Evolutionary conservation across 2,329 filamentous ascomycete species (phyloP), one percentile per base, ranked within the genome.

Genomic region (Stagonosporopsis vannaccii): DNA sequence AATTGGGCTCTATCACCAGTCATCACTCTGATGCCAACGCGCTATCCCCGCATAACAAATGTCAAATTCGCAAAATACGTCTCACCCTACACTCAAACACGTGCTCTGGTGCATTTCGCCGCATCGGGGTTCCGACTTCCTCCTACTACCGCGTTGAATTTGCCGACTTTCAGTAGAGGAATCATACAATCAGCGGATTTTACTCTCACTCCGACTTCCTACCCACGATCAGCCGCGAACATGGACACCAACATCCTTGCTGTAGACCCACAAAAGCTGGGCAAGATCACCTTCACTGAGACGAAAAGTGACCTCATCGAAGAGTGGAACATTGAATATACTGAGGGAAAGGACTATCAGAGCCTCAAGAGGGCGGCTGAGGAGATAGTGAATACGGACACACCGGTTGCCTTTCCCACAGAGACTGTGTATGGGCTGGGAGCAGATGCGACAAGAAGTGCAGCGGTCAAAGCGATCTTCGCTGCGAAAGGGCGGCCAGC

Each of bases 351-450:
- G 2, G 83, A 85, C 63, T 78, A 79, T 3, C 75, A 79, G 32
- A 77, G 81, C 53, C 81, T 96, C 33, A 77, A 80, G 55, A 79
- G 86, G 51, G 91, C 91, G 1, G 91, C 90, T 2, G 72, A 82
- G 12, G 82, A 87, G 61, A 80, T 97, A 32, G 84, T 81, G 47
- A 81, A 81, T 17, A 87, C 84, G 47, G 84, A 91, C 71, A 84
- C 84, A 3, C 95, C 95, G 4, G 92, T 99, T 43, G 95, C 91
- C 1, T 99, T 99, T 73, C 95, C 95, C 0, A 99, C 95, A 0
- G 95, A 99, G 78, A 99, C 95, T 0, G 95, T 99, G 0, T 99
- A 99, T 74, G 95, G 95, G 0, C 84, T 99, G 7, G 95, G 92
- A n/a, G 95, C 95, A 13, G 95, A 98, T 78, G 95, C 95, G 11